Base-by-base conservation (phyloP, 2,329 filamentous ascomycete species). In the Camillea tinctor region DNA sequence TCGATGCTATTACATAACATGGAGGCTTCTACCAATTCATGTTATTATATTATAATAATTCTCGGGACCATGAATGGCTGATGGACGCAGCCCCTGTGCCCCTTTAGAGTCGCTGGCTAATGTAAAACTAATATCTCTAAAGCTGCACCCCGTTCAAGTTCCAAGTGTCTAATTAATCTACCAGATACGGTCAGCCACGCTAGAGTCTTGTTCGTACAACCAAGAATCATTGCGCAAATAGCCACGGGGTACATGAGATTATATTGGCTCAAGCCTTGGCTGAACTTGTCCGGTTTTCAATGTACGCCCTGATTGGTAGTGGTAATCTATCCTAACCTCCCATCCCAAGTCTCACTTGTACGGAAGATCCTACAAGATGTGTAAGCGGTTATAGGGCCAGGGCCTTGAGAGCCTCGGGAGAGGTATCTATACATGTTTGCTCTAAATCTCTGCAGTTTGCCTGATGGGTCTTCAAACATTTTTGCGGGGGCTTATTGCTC, bases 401-500 rank as follows among this genome's bases (percentile, higher is more conserved):
- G 4, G 56, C 44, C 50, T 19, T 49, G 51, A 50, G 15, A 48
- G 30, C 21, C 15, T 49, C 13, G 21, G 30, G 24, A 20, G 8
- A 8, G 40, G 21, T 9, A 22, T 11, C 22, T 44, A 53, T 53
- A 17, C 7, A 55, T 63, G 61, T 64, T 64, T 64, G 63, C 58
- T 58, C 60, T 20, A 17, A n/a, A 9, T 48, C 44, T 58, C 60
- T 64, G 64, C 60, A 64, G 55, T 61, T 60, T 30, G 59, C 60
- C 61, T 60, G 58, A 62, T 21, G 20, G 26, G 26, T 15, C 17
- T 54, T 48, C 17, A 56, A 9, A 30, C 13, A 30, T 7, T 30
- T 30, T 30, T 30, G 26, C 26, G 26, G 26, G 26, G 26, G 26
- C 2, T 2, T 30, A 30, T 7, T n/a, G 26, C 26, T 30, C 26